phyloP scores from a whole-genome alignment of 257 asterid species.

The Scutellaria minor region DNA sequence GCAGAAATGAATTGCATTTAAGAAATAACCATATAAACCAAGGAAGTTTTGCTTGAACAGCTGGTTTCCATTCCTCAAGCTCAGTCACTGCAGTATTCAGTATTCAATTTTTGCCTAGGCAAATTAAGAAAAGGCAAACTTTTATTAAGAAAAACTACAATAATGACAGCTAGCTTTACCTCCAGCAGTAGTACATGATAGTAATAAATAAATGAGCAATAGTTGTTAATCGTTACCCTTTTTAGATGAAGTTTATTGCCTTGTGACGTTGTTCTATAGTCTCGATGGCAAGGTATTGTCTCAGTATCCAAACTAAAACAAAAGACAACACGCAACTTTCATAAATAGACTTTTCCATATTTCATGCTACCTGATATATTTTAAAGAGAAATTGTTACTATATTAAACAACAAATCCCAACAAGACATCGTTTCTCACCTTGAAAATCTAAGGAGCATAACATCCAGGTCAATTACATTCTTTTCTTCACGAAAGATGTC shows the following conservation, averaged over 20 bases:
- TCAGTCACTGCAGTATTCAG: slow-evolving; percentile 67
- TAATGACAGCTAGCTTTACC: not conserved
- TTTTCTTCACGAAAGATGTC: slow-evolving; percentile 85
- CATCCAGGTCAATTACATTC: slow-evolving; percentile 78
- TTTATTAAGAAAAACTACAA: slow-evolving; percentile 20
- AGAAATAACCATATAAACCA: not conserved
- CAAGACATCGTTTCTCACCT: slow-evolving; percentile 62
- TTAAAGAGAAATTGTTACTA: slow-evolving; percentile 22
- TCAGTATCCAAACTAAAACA: slow-evolving; percentile 84
- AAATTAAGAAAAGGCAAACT: slow-evolving; percentile 14
- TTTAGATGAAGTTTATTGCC: slow-evolving; percentile 61
- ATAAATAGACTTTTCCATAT: slow-evolving; percentile 36
- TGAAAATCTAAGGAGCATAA: slow-evolving; percentile 92
- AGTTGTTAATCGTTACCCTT: slow-evolving; percentile 47
- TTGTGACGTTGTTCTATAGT: slow-evolving; percentile 63
- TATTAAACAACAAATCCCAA: slow-evolving; percentile 23
- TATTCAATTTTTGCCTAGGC: slow-evolving; percentile 60
- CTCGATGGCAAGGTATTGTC: slow-evolving; percentile 93
- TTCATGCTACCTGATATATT: slow-evolving; percentile 34
- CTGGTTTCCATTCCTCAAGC: slow-evolving; percentile 87
- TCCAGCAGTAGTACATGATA: slow-evolving; percentile 26
- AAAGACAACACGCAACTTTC: slow-evolving; percentile 42
- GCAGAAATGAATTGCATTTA: not conserved
- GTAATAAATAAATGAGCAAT: slow-evolving; percentile 22
- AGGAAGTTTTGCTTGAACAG: slow-evolving; percentile 65